Evolutionary conservation across 1,284 basidiomycete species (phyloP), one percentile per base, ranked within the genome.

Genomic region (Meira miltonrushii): DNA sequence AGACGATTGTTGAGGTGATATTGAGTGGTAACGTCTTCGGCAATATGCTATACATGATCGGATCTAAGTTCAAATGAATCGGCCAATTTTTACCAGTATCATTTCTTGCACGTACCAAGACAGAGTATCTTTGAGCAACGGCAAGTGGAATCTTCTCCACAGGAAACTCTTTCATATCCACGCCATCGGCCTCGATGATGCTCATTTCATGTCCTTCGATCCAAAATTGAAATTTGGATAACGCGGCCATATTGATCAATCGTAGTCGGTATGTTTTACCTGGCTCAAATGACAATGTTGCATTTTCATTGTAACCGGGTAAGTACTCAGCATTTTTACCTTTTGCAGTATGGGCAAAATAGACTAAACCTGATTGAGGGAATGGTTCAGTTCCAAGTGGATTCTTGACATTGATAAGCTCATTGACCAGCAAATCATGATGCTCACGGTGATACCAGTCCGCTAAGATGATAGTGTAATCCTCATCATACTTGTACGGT

Each of bases 61-160:
- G 68, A 61, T 92, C 89, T 84, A 96, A 90, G 81, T 91, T 89
- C 23, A 89, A 88, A 74, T 92, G 90, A 63, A 98, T 85, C 46
- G 84, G 85, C 85, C 87, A 97, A 82, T 96, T 95, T 19, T 83
- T 80, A 13, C 81, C 81, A 0, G 89, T 88, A 69, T 92, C 89
- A 78, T 92, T 91, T 58, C 88, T 85, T 10, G 94, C 92, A 19
- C 87, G 88, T 52, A 96, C 89, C 50, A 96, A 85, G 53, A 97
- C 81, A 0, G 90, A 92, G 80, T 93, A 95, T n/a, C 93, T 86
- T 79, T 97, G 93, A 0, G 92, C 92, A 49, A 88, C 90, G 5
- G 89, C 83, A 59, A 95, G 64, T 44, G 85, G 83, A 54, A 96
- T 70, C 38, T 87, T 77, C 71, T 90, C 87, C 59, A 86, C 85